Conservation (phyloP, 2,329 filamentous ascomycete genomes). For the Aspergillus niger region DNA sequence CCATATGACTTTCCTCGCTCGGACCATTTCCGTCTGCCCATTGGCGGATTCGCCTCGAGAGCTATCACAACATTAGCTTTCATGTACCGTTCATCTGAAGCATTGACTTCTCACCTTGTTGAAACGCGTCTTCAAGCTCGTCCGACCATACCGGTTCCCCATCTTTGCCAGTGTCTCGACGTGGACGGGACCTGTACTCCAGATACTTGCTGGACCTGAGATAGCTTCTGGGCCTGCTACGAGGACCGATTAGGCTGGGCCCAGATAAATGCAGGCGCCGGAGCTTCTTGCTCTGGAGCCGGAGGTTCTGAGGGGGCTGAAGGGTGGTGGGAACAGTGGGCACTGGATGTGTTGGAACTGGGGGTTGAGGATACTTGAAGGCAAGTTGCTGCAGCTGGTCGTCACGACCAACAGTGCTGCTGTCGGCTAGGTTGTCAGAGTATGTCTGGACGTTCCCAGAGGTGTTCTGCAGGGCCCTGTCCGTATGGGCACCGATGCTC, state of each 20-base stretch:
- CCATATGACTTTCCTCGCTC: slow-evolving; percentile 57
- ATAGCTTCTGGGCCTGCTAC: slow-evolving; percentile 35
- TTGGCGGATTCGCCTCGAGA: slow-evolving; percentile 57
- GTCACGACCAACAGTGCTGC: slow-evolving; percentile 32
- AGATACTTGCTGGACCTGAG: slow-evolving; percentile 48
- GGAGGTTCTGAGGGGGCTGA: slow-evolving; percentile 34
- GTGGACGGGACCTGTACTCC: slow-evolving; percentile 46
- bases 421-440: slow-evolving; percentile 35
- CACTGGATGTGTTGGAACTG: slow-evolving; percentile 30
- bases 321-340: slow-evolving; percentile 25
- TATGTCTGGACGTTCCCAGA: slow-evolving; percentile 49
- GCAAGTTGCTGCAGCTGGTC: slow-evolving; percentile 39
- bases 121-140: slow-evolving; percentile 50
- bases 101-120: slow-evolving; percentile 41
- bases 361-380: slow-evolving; percentile 40
- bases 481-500: slow-evolving; percentile 37
- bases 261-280: slow-evolving; percentile 39
- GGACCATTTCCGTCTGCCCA: slow-evolving; percentile 59
- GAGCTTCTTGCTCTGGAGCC: slow-evolving; percentile 38
- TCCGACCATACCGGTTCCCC: slow-evolving; percentile 50
- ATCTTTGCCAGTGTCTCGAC: slow-evolving; percentile 46
- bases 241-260: slow-evolving; percentile 27
- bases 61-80: slow-evolving; percentile 38
- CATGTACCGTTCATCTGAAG: not conserved
- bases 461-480: slow-evolving; percentile 44